Evolutionary conservation across 345 rosid species (phyloP), one percentile per base, ranked within the genome.

Genomic region (Cardamine occulta): DNA sequence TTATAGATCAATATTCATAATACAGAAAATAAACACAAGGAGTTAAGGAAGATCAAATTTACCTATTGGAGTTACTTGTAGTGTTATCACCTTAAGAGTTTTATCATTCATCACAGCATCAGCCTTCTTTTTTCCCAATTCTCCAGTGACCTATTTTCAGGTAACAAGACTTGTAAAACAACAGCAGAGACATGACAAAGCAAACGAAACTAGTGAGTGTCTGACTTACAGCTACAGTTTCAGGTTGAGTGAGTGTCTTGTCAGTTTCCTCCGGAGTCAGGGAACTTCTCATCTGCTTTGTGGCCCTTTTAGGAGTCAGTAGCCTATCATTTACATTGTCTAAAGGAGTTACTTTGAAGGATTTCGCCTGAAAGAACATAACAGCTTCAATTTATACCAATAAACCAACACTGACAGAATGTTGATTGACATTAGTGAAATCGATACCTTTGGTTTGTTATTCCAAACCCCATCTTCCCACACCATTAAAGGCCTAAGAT

Each of bases 401-500:
- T n/a, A 62, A 58, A 42, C 40, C 32, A 69, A 61, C 18, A 31
- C 24, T 17, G 60, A 57, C 15, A 47, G 14, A 67, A 35, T 10
- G 18, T 51, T 29, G 56, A 59, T 4, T 19, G 13, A 60, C 37
- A 24, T 0, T 18, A 49, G 37, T 54, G 47, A 57, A 55, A 32
- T 10, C 6, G n/a, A 74, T 82, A 87, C 96, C 91, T 86, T 81
- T 44, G 79, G 70, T 62, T 45, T 55, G 29, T 76, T 63, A 63
- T 37, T 17, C 96, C 96, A 86, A 35, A 71, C 52, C 5, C 91
- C 88, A 82, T 84, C 72, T 68, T 73, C 60, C 93, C 93, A 87
- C 67, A 81, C 84, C 70, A 64, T 74, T 10, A 77, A 82, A 68
- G 96, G 93, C 76, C 96, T 85, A 62, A 90, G 55, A 14, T 80